Percentiles rank a stretch among this genome's conserved stretches.
These are phyloP conservation scores for Microstegium vimineum DNA, from an alignment of 176 grass and related monocot genomes.

Conservation along the genomic window DNA sequence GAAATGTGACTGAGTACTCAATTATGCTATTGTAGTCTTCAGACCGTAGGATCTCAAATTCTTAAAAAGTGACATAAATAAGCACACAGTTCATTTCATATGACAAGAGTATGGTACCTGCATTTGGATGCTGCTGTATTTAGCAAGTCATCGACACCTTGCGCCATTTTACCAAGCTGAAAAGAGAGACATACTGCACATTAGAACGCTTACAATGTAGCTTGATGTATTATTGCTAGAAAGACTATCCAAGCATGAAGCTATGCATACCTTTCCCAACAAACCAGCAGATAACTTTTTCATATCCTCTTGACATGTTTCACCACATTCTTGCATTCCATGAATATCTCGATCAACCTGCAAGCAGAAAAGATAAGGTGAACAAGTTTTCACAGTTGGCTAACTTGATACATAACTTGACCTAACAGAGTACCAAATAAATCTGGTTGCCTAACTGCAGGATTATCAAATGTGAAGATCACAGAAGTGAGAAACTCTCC, in stretches of 20 bases:
- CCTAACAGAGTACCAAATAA: neutral
- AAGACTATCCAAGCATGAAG: neutral
- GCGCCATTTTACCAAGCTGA: conserved; percentile 66
- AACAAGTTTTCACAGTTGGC: neutral
- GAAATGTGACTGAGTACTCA: neutral
- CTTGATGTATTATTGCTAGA: neutral
- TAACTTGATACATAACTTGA: conserved; percentile 6
- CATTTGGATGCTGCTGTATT: conserved; percentile 58
- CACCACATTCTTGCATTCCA: conserved; percentile 8
- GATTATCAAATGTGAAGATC: neutral
- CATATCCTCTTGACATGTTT: conserved; percentile 21
- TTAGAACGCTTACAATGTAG: neutral
- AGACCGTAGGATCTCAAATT: neutral
- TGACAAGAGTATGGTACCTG: conserved; percentile 45
- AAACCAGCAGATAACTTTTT: conserved; percentile 23
- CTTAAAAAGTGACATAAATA: neutral
- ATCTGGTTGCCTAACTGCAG: neutral
- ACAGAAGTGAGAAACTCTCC: neutral
- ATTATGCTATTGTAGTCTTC: neutral
- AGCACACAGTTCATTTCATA: neutral
- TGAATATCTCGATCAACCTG: conserved; percentile 29
- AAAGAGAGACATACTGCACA: conserved; percentile 16
- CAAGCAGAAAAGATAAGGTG: neutral
- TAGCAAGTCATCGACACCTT: conserved; percentile 52
- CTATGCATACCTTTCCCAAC: conserved; percentile 25